Percentiles rank a stretch among this genome's conserved stretches.
Conservation (phyloP, 352 stramenopile genomes). For the Hyaloperonospora arabidopsidis region DNA sequence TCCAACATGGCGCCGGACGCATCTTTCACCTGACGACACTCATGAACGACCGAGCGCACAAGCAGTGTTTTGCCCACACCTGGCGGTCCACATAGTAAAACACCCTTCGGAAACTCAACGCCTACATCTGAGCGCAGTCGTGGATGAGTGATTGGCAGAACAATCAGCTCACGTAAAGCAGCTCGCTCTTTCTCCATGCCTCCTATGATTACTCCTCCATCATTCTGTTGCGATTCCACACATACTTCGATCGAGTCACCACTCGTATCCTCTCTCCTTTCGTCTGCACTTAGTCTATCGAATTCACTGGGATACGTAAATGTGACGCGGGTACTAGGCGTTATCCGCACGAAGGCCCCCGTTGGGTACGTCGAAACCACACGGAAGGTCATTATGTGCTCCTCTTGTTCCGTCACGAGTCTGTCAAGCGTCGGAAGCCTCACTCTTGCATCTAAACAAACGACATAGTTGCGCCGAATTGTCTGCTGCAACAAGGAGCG, state of each 20-base stretch:
- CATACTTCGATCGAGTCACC: neutral
- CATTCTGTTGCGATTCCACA: conserved; percentile 1
- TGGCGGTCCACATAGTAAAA: conserved; percentile 66
- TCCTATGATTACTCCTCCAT: conserved; percentile 33
- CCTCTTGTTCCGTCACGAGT: conserved; percentile 21
- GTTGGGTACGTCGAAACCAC: conserved; percentile 46
- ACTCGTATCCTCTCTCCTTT: neutral
- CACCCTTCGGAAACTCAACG: conserved; percentile 62
- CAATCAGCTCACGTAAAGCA: conserved; percentile 60
- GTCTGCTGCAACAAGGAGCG: conserved; percentile 48
- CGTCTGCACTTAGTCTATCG: neutral
- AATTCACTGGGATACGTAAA: conserved; percentile 26
- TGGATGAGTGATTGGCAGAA: conserved; percentile 40
- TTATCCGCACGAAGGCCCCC: conserved; percentile 29
- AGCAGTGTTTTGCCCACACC: conserved; percentile 79
- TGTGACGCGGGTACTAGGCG: conserved; percentile 42
- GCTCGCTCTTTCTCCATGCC: conserved; percentile 57
- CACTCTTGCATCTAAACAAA: conserved; percentile 36
- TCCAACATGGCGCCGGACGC: conserved; percentile 14
- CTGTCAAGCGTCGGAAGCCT: conserved; percentile 28
- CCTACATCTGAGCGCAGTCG: conserved; percentile 29
- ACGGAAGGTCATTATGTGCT: conserved; percentile 25
- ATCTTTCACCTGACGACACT: conserved; percentile 41
- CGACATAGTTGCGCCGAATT: conserved; percentile 40
- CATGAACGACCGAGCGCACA: conserved; percentile 53